phyloP scores from a whole-genome alignment of 129 eudicot species.

The Chrysanthemum makinoi region DNA sequence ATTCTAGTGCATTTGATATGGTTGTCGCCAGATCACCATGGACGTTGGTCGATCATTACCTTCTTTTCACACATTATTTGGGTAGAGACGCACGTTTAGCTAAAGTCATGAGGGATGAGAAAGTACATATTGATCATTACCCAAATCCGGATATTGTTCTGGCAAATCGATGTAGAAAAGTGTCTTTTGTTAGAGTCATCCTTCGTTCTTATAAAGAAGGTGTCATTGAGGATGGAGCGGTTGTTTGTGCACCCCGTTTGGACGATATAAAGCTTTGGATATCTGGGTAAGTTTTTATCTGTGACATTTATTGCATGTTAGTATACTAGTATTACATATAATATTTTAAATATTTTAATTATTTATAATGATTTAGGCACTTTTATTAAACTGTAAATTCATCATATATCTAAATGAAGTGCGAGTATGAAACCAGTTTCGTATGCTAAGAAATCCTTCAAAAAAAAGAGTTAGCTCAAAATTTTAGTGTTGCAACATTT shows the following conservation, averaged over 20 bases:
- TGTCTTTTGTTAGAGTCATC: constrained; percentile 66
- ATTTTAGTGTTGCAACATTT: background rate
- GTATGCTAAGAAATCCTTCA: no score
- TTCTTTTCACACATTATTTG: constrained; percentile 39
- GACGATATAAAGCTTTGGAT: constrained; percentile 54
- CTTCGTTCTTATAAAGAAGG: constrained; percentile 78
- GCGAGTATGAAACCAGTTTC: no score
- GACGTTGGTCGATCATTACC: constrained; percentile 39
- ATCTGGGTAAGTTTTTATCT: constrained; percentile 46
- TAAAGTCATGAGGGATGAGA: constrained; percentile 48
- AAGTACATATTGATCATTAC: constrained; percentile 27
- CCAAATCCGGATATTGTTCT: constrained; percentile 21
- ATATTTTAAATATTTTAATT: no score
- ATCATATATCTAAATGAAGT: no score
- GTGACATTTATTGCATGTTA: background rate
- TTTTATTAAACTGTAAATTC: no score
- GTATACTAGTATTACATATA: no score
- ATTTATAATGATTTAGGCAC: no score
- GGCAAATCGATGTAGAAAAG: constrained; percentile 22
- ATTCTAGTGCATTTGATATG: constrained; percentile 25
- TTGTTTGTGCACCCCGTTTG: constrained; percentile 74
- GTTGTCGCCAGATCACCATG: constrained; percentile 65
- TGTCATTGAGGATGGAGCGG: constrained; percentile 86
- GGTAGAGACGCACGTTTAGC: constrained; percentile 32
- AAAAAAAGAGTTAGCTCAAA: no score